phyloP scores from a whole-genome alignment of 164 flowering plant species.

The Macadamia tetraphylla region DNA sequence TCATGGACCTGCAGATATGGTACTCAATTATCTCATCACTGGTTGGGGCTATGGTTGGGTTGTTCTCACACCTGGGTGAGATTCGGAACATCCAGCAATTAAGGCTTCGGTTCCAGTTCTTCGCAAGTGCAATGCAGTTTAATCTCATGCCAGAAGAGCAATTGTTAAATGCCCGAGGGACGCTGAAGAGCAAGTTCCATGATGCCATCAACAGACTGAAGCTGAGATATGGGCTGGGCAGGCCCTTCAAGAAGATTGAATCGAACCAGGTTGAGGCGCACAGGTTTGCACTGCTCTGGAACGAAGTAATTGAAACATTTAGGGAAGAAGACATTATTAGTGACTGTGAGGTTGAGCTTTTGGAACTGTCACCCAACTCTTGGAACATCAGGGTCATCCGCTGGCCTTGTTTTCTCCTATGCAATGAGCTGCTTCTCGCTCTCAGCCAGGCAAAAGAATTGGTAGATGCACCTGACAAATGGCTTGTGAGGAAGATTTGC shows the following conservation, averaged over 20 bases:
- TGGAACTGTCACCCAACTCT: conserved; percentile 68
- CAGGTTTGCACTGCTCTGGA: conserved; percentile 83
- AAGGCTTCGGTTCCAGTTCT: conserved; percentile 89
- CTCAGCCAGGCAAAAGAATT: conserved; percentile 72
- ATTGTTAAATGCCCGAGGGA: conserved; percentile 25
- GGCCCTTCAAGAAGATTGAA: conserved; percentile 66
- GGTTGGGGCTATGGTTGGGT: conserved; percentile 63
- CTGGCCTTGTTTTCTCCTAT: conserved; percentile 90
- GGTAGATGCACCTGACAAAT: conserved; percentile 40
- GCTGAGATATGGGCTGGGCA: conserved; percentile 84
- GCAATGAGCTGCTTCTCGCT: conserved; percentile 88
- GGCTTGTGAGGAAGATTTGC: conserved; percentile 66
- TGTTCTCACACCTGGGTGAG: conserved; percentile 89
- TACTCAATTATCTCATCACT: conserved; percentile 72
- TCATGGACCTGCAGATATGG: conserved; percentile 90
- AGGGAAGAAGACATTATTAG: conserved; percentile 88
- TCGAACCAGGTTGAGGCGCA: conserved; percentile 73
- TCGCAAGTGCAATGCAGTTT: conserved; percentile 88
- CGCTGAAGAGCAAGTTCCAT: conserved; percentile 50
- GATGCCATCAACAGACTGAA: conserved; percentile 63
- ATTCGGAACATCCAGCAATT: conserved; percentile 70
- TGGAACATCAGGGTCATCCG: conserved; percentile 87
- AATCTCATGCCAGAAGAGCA: conserved; percentile 85
- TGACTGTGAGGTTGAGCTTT: conserved; percentile 71
- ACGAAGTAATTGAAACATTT: conserved; percentile 60